Base-by-base conservation (phyloP, 2,329 filamentous ascomycete genomes). In the Torrubiellomyces zombiae region DNA sequence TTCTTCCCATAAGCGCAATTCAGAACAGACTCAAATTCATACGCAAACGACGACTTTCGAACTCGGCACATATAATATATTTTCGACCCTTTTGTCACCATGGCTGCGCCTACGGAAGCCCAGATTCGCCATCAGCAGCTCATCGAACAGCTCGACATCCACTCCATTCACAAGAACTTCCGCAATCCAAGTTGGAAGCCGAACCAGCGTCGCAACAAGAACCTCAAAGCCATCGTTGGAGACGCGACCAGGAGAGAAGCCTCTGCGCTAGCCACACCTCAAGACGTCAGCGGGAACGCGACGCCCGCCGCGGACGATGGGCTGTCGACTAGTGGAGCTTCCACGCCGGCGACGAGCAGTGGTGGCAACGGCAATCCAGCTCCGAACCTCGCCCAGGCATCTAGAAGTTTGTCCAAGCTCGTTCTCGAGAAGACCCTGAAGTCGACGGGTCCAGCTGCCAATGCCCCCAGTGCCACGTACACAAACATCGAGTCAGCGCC, bases 401-500 rank as follows among this genome's bases (percentile, higher is more conserved):
- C 81, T 23, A 75, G 80, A 38, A 89, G 75, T 46, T 55, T 93
- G 34, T 89, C 80, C 20, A 85, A 83, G 34, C 65, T 93, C 25
- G 86, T 93, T 3, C 57, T 94, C 24, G 82, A 93, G 51, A 89
- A 81, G 63, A 86, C 71, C 37, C 58, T 75, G 29, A 58, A 57
- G 43, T 33, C 35, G 2, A 30, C 39, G 6, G 40, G 38, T 9
- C 50, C 45, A 18, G 28, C 34, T 12, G 37, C 29, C 9, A 35
- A 39, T 5, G 76, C 75, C 0, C 80, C 78, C 0, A 68, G 65
- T 16, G 78, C 78, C 16, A 94, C 89, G 1, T 98, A 95, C 50
- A 93, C 82, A 6, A 95, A 94, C 45, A 91, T 98, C 34, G 89
- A 95, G 50, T 83, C 81, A 23, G 86, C 89, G 3, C 89, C 89